Evolutionary conservation across 306 rosid genomes (phyloP).

Genomic region (Prunus campanulata): DNA sequence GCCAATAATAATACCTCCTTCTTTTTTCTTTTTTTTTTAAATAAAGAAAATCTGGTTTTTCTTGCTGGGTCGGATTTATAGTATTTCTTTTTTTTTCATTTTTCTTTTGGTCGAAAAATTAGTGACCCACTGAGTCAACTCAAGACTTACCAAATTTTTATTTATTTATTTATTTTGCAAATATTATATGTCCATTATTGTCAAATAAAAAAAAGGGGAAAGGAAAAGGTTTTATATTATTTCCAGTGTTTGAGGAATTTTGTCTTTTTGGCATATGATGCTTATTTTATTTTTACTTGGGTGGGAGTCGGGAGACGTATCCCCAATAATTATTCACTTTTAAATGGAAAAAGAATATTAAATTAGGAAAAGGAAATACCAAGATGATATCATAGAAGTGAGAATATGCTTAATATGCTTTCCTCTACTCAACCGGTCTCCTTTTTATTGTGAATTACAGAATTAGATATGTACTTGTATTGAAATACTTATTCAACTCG

Average conservation of each 20-base stretch:
- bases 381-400: constrained; percentile 31
- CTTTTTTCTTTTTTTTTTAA: background rate
- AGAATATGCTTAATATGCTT: constrained; percentile 47
- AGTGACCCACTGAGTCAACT: background rate
- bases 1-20: background rate
- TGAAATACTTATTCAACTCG: background rate
- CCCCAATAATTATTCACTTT: constrained; percentile 26
- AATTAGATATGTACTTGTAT: background rate
- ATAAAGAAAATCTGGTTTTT: background rate
- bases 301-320: background rate
- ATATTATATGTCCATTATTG: background rate
- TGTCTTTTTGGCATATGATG: background rate
- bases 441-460: too few relatives aligned
- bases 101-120: background rate
- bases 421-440: background rate
- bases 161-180: background rate
- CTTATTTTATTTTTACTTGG: constrained; percentile 13
- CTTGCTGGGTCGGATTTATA: background rate
- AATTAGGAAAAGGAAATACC: background rate
- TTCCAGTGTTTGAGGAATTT: constrained; percentile 11
- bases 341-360: constrained; percentile 17
- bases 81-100: background rate
- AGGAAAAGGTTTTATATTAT: background rate
- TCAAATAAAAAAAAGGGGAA: background rate
- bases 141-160: background rate